Conservation (phyloP, 208 protist genomes). For the Crithidia brevicula region DNA sequence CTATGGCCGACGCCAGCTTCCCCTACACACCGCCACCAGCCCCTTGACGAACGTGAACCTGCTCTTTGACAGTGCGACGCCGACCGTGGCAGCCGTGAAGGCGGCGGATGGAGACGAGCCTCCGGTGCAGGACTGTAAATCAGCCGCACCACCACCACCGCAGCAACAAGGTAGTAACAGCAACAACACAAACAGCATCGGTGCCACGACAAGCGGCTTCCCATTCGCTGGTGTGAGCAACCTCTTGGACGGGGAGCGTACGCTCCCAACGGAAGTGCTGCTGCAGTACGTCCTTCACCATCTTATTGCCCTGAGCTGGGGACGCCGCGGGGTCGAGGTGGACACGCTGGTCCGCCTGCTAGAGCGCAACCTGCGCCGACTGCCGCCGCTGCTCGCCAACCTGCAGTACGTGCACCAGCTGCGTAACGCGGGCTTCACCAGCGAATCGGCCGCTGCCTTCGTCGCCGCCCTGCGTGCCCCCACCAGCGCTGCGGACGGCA, state of each 20-base stretch:
- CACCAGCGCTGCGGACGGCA: neutral
- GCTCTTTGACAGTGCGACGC: slow-evolving; percentile 28
- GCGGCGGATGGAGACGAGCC: neutral
- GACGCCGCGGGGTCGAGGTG: slow-evolving; percentile 54
- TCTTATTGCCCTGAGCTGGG: slow-evolving; percentile 71
- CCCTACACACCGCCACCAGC: slow-evolving; percentile 25
- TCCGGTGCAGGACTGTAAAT: neutral
- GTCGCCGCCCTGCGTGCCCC: slow-evolving; percentile 3
- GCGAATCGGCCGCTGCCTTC: slow-evolving; percentile 22
- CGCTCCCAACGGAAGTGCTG: slow-evolving; percentile 63
- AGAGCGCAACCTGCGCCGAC: slow-evolving; percentile 80
- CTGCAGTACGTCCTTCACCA: slow-evolving; percentile 82
- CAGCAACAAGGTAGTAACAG: neutral
- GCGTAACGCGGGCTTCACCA: slow-evolving; percentile 35
- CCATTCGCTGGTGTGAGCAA: slow-evolving; percentile 3
- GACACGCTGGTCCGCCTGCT: slow-evolving; percentile 67
- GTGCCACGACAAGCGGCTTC: neutral
- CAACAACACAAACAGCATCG: neutral
- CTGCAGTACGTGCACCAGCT: slow-evolving; percentile 52
- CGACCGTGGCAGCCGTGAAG: neutral
- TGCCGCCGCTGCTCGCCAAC: slow-evolving; percentile 63
- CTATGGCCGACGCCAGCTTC: slow-evolving; percentile 29
- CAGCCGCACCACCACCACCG: neutral
- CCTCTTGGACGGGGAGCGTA: slow-evolving; percentile 28
- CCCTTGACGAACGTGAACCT: slow-evolving; percentile 17